Conservation (phyloP, 2,329 filamentous ascomycete genomes). For the Phaeosphaeria sp. region DNA sequence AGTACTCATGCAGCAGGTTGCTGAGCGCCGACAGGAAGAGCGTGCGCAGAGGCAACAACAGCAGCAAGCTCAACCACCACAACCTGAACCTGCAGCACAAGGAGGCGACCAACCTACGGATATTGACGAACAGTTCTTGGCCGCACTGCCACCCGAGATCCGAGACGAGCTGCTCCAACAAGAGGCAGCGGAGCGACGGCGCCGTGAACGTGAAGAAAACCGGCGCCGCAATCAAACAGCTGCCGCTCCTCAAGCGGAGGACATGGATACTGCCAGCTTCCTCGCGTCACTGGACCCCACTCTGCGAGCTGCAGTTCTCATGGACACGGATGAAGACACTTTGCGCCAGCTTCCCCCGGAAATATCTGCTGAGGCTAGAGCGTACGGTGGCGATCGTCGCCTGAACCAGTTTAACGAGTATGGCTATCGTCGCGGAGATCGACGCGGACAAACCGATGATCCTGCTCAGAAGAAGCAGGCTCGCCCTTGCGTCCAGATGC, state of each 20-base stretch:
- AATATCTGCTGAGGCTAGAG: slow-evolving; percentile 83
- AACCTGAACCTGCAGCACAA: slow-evolving; percentile 31
- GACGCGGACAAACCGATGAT: slow-evolving; percentile 52
- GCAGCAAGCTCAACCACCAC: slow-evolving; percentile 34
- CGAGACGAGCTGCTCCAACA: slow-evolving; percentile 89
- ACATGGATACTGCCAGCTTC: slow-evolving; percentile 94
- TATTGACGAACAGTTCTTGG: slow-evolving; percentile 91
- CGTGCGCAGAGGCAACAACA: slow-evolving; percentile 59
- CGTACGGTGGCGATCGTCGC: slow-evolving; percentile 64
- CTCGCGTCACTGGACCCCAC: slow-evolving; percentile 86
- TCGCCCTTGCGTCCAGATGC: slow-evolving; percentile 89
- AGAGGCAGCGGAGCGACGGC: slow-evolving; percentile 86
- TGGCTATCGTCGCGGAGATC: slow-evolving; percentile 40
- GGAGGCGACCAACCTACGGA: slow-evolving; percentile 78
- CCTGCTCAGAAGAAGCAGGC: slow-evolving; percentile 67
- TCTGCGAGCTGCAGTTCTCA: slow-evolving; percentile 83
- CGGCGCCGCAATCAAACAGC: slow-evolving; percentile 68
- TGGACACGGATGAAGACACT: slow-evolving; percentile 90
- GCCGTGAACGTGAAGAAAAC: slow-evolving; percentile 82
- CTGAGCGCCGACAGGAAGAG: slow-evolving; percentile 67
- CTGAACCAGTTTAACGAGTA: slow-evolving; percentile 59
- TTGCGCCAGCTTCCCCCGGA: slow-evolving; percentile 84
- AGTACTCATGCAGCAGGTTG: slow-evolving; percentile 89
- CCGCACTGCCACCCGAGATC: slow-evolving; percentile 88
- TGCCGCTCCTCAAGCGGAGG: slow-evolving; percentile 57